Conservation (phyloP, 352 stramenopile genomes). For the Achlya hypogyna region DNA sequence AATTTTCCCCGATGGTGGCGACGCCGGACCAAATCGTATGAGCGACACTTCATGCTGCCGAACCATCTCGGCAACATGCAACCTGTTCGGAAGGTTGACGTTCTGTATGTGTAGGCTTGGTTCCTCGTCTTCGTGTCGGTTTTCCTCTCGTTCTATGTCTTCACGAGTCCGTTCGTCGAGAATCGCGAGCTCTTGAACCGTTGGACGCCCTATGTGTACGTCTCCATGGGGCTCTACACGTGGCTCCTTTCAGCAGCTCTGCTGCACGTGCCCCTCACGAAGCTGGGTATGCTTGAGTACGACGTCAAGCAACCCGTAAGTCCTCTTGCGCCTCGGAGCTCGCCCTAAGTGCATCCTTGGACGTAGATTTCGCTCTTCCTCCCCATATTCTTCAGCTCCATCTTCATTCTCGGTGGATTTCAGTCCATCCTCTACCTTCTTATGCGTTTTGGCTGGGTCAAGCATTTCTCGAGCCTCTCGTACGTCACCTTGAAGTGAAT, state of each 20-base stretch:
- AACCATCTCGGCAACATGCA: not conserved
- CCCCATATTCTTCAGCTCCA: constrained; percentile 76
- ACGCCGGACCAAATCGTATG: constrained; percentile 2
- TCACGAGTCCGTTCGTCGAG: constrained; percentile 79
- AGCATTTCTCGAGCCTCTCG: constrained; percentile 61
- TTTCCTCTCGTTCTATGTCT: constrained; percentile 84
- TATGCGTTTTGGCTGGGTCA: constrained; percentile 42
- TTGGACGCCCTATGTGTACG: constrained; percentile 83
- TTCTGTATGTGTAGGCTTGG: constrained; percentile 45
- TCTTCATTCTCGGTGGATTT: constrained; percentile 61
- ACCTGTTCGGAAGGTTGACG: not conserved
- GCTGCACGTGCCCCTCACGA: constrained; percentile 63
- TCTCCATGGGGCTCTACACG: constrained; percentile 77
- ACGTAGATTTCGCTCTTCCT: constrained; percentile 71
- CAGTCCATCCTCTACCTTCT: constrained; percentile 27
- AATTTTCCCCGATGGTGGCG: not conserved
- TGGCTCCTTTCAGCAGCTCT: constrained; percentile 72
- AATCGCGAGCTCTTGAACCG: constrained; percentile 76
- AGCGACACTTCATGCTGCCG: too few relatives aligned
- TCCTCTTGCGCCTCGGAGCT: not conserved
- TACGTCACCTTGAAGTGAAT: constrained; percentile 18
- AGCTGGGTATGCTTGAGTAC: constrained; percentile 58
- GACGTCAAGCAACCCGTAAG: constrained; percentile 78
- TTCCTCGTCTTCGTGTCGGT: constrained; percentile 72
- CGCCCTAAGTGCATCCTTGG: not conserved